A percentile compares a stretch with the other conserved stretches of the same genome.
Conservation (phyloP, 2,329 filamentous ascomycete genomes). For the Pseudopyricularia javanii region DNA sequence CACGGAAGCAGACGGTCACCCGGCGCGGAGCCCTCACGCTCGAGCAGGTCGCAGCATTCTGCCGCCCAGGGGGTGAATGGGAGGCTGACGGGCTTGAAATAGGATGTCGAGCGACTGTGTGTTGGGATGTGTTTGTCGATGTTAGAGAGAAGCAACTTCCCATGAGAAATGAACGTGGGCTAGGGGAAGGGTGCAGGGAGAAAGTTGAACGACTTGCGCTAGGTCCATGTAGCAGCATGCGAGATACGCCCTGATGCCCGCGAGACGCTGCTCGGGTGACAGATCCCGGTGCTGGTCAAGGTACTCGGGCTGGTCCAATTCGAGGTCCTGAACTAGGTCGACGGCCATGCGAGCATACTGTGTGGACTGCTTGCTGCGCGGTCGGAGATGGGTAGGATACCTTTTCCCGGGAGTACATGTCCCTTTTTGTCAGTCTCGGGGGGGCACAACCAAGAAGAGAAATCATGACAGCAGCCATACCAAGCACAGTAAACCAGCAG, state of each 20-base stretch:
- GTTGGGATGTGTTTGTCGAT: not conserved
- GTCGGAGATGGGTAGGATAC: slow-evolving; percentile 42
- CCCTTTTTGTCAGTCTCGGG: too few species aligned
- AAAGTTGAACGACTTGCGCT: slow-evolving; percentile 17
- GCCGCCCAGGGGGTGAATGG: slow-evolving; percentile 28
- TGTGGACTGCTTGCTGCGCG: slow-evolving; percentile 33
- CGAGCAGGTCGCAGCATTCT: slow-evolving; percentile 30
- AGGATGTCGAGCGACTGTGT: not conserved
- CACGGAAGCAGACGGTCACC: slow-evolving; percentile 30
- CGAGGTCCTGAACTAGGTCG: slow-evolving; percentile 36
- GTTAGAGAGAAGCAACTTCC: not conserved
- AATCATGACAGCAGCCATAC: slow-evolving; percentile 26
- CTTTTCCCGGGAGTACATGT: too few species aligned
- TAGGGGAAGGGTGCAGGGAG: not conserved
- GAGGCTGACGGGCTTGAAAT: slow-evolving; percentile 8
- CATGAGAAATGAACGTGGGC: not conserved
- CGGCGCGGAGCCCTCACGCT: slow-evolving; percentile 19
- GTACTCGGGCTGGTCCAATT: slow-evolving; percentile 25
- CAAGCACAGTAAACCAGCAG: slow-evolving; percentile 45
- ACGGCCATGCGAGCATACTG: slow-evolving; percentile 40
- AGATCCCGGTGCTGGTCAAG: slow-evolving; percentile 8
- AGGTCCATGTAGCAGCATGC: slow-evolving; percentile 29
- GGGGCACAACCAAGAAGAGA: too few species aligned
- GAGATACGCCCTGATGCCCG: slow-evolving; percentile 32
- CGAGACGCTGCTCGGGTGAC: slow-evolving; percentile 18